phyloP scores from a whole-genome alignment of 495 filamentous ascomycete species.

The Talaromyces nanjingensis region DNA sequence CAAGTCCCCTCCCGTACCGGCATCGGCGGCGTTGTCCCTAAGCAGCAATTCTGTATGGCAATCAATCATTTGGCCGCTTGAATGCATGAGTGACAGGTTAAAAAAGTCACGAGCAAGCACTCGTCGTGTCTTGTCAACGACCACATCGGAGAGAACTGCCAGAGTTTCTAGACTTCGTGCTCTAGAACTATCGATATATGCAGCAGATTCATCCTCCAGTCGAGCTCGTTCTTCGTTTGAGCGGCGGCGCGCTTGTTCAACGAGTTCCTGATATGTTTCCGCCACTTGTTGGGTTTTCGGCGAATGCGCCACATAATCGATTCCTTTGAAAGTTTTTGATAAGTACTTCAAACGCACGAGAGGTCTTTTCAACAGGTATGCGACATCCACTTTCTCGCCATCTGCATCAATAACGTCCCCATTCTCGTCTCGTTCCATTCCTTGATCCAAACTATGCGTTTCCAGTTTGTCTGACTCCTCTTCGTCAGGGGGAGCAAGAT shows the following conservation, averaged over 20 bases:
- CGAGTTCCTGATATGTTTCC: constrained; percentile 58
- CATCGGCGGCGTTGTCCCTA: constrained; percentile 63
- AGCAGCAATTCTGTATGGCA: constrained; percentile 85
- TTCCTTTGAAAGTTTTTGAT: constrained; percentile 71
- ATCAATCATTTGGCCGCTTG: constrained; percentile 79
- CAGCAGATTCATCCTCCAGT: constrained; percentile 84
- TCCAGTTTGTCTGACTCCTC: constrained; percentile 35
- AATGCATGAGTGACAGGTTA: constrained; percentile 76
- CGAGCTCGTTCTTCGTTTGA: constrained; percentile 80
- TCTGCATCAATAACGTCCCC: constrained; percentile 71
- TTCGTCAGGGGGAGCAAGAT: constrained; percentile 67
- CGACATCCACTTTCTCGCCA: constrained; percentile 90
- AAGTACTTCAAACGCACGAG: constrained; percentile 85
- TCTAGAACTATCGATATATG: constrained; percentile 70
- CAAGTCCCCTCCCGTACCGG: constrained; percentile 61
- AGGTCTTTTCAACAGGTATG: constrained; percentile 83
- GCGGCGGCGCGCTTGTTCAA: constrained; percentile 67
- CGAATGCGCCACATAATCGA: constrained; percentile 50
- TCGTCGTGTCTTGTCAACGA: constrained; percentile 61
- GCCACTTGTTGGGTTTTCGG: constrained; percentile 50
- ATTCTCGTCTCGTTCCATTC: constrained; percentile 66
- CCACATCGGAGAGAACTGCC: constrained; percentile 58
- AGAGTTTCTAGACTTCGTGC: constrained; percentile 73
- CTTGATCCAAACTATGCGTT: constrained; percentile 56
- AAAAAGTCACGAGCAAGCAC: constrained; percentile 88